These are phyloP conservation scores for Diaporthe caulivora DNA, from an alignment of 2,329 filamentous ascomycete genomes.

Conservation along the genomic window DNA sequence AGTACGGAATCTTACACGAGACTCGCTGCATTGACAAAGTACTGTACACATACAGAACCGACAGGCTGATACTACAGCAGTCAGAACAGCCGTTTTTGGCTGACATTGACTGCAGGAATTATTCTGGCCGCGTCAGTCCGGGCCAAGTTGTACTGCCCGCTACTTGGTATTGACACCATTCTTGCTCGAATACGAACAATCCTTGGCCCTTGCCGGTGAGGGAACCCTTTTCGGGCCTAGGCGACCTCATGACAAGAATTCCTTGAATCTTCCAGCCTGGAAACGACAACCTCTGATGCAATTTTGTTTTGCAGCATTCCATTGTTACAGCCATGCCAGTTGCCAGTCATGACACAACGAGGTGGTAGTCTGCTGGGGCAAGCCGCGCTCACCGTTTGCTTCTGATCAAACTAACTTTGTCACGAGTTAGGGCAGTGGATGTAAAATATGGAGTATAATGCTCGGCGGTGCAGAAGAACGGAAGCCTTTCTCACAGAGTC, in stretches of 20 bases:
- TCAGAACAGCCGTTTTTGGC: neutral
- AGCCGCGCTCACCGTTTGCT: neutral
- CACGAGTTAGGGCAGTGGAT: neutral
- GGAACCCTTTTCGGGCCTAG: constrained; percentile 12
- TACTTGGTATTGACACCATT: neutral
- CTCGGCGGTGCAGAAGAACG: neutral
- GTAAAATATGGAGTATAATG: neutral
- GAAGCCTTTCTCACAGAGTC: neutral
- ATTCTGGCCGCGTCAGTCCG: constrained; percentile 5
- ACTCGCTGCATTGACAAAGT: neutral
- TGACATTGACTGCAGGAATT: neutral
- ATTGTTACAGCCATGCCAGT: neutral
- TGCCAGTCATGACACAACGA: constrained; percentile 1
- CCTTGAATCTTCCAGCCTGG: constrained; percentile 1
- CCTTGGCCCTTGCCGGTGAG: constrained; percentile 8
- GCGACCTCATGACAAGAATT: neutral
- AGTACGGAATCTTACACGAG: neutral
- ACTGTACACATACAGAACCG: neutral
- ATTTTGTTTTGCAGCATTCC: constrained; percentile 1
- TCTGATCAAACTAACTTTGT: neutral
- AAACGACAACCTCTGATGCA: constrained; percentile 8
- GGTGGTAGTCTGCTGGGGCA: neutral
- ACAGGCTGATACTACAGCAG: constrained; percentile 2
- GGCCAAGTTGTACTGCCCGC: neutral
- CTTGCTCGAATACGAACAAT: constrained; percentile 24